phyloP scores from a whole-genome alignment of 371 early-diverging fungal species.

The Entomophthora muscae region DNA sequence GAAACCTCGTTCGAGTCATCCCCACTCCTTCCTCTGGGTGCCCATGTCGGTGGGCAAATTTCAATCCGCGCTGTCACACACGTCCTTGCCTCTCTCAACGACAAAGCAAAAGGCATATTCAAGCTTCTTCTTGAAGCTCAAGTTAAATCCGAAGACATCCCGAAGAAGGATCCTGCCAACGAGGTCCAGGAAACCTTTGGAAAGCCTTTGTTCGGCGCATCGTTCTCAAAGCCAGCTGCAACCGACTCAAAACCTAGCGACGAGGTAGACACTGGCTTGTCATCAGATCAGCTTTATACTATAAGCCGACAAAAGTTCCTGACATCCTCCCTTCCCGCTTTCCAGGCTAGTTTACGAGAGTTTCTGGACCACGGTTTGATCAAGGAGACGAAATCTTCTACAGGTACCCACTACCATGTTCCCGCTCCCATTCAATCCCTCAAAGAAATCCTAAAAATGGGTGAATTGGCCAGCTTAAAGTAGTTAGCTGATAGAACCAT shows the following conservation, averaged over 20 bases:
- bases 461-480: not conserved
- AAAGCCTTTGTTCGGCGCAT: not conserved
- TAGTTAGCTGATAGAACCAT: not conserved
- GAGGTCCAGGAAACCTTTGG: not conserved
- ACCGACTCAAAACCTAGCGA: not conserved
- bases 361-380: conserved; percentile 1
- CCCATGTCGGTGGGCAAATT: conserved; percentile 13
- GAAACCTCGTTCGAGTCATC: conserved; percentile 74
- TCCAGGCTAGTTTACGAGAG: not conserved
- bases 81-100: conserved; percentile 64
- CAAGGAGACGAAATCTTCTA: not conserved
- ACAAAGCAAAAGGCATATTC: conserved; percentile 69
- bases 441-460: not conserved
- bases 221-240: not conserved
- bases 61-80: conserved; percentile 50
- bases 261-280: not conserved
- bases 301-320: not conserved
- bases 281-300: not conserved
- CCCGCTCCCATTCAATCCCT: not conserved
- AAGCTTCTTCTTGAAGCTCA: conserved; percentile 48
- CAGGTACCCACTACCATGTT: not conserved
- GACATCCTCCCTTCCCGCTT: not conserved
- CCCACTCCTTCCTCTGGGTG: conserved; percentile 33
- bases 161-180: not conserved
- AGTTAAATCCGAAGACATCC: conserved; percentile 15